These are phyloP conservation scores for Penicillium malachiteum DNA, from an alignment of 495 filamentous ascomycete species.

Conservation along the genomic window DNA sequence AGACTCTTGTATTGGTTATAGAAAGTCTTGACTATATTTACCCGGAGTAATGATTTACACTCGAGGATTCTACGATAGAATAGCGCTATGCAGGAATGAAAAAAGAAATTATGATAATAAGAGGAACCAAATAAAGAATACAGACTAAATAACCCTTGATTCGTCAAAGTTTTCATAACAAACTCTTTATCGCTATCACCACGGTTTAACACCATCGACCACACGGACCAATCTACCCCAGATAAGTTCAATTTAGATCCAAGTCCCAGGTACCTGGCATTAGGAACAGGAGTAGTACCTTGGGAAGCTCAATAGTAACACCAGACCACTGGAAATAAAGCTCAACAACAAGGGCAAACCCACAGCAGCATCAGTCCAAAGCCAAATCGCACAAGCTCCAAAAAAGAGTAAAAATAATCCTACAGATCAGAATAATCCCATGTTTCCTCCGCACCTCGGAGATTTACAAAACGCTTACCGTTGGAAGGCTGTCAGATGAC, in stretches of 20 bases:
- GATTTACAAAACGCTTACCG: conserved; percentile 9
- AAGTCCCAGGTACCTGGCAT: conserved; percentile 22
- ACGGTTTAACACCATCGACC: background rate
- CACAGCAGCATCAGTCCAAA: background rate
- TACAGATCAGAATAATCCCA: background rate
- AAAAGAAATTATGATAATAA: too few relatives aligned
- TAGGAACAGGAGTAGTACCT: conserved; percentile 5
- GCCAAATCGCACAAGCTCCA: background rate
- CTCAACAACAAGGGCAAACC: background rate
- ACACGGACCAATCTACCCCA: conserved; percentile 14
- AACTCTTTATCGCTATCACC: background rate
- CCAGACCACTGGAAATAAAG: conserved; percentile 3
- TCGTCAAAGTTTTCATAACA: too few relatives aligned
- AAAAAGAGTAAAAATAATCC: background rate
- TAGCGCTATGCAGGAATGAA: too few relatives aligned
- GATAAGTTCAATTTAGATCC: background rate
- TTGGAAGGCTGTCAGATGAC: conserved; percentile 20
- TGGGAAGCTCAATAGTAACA: conserved; percentile 4
- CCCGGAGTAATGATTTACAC: too few relatives aligned
- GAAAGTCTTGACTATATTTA: too few relatives aligned
- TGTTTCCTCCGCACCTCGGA: conserved; percentile 12
- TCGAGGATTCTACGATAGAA: too few relatives aligned
- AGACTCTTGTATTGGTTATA: background rate
- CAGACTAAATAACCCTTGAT: too few relatives aligned
- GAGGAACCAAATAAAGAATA: too few relatives aligned